Percentiles rank a stretch among this genome's conserved stretches.
Evolutionary conservation across 73 alveolate genomes (phyloP).

Genomic region (Tetrahymena borealis): DNA sequence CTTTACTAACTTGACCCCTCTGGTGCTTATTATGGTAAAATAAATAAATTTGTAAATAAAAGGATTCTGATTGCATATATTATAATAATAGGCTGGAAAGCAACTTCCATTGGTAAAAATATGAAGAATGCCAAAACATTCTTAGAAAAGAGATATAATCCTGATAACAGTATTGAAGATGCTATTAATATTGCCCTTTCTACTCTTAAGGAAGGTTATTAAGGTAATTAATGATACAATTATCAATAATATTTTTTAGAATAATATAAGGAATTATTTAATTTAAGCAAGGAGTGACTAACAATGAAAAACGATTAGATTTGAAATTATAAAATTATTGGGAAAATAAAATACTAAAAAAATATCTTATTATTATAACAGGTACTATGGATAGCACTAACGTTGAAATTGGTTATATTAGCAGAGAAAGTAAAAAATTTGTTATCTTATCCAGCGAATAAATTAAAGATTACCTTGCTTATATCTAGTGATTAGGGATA

Average conservation of each 20-base stretch:
- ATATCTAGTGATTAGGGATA: not conserved
- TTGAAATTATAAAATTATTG: no score
- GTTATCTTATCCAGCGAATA: not conserved
- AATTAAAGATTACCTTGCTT: not conserved
- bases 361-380: no score
- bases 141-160: conserved; percentile 85
- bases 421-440: not conserved
- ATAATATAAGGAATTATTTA: no score
- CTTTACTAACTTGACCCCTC: conserved; percentile 84
- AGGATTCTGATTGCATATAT: not conserved
- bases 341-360: no score
- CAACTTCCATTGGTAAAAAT: conserved; percentile 88
- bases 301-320: no score
- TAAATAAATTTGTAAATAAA: no score
- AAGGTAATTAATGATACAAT: conserved; percentile 79
- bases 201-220: conserved; percentile 84
- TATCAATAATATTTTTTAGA: no score
- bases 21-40: conserved; percentile 83
- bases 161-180: conserved; percentile 83
- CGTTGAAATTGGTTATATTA: not conserved
- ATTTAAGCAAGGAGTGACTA: no score
- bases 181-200: conserved; percentile 86
- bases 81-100: conserved; percentile 58
- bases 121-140: conserved; percentile 76
- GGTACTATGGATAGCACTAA: not conserved